phyloP scores from a whole-genome alignment of 306 rosid genomes.

The Cucurbita ficifolia region DNA sequence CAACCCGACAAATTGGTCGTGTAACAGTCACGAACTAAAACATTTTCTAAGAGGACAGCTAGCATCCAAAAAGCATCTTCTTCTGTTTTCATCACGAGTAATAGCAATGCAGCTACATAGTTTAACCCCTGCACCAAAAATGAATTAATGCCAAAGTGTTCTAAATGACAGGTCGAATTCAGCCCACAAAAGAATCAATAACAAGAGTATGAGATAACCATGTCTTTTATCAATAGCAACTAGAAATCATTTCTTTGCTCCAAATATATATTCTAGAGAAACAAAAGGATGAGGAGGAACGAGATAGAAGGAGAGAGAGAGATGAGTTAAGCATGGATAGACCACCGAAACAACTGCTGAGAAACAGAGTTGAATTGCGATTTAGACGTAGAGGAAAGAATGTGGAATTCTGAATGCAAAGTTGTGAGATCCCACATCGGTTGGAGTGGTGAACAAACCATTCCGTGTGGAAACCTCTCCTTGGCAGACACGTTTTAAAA shows the following conservation, averaged over 20 bases:
- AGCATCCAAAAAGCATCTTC: constrained; percentile 99
- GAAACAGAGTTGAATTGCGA: neutral
- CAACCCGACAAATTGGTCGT: constrained; percentile 91
- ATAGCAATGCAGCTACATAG: constrained; percentile 84
- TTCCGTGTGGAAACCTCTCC: too few relatives aligned
- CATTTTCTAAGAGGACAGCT: constrained; percentile 87
- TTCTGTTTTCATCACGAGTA: constrained; percentile 96
- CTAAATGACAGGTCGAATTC: neutral
- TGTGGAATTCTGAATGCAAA: neutral
- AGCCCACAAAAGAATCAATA: constrained; percentile 2
- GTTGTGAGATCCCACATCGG: too few relatives aligned
- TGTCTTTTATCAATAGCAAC: neutral
- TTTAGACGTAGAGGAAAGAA: neutral
- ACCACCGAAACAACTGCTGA: neutral
- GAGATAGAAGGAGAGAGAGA: neutral
- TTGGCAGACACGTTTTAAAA: too few relatives aligned
- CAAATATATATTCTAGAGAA: neutral
- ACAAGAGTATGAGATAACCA: neutral
- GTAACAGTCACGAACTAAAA: constrained; percentile 85
- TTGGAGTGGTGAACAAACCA: too few relatives aligned
- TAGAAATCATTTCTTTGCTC: neutral
- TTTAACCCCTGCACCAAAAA: constrained; percentile 69
- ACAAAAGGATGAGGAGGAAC: neutral
- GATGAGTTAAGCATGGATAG: neutral
- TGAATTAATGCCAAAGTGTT: neutral